Evolutionary conservation across 2,329 filamentous ascomycete species (phyloP).

Genomic region (Chaetomium globosum): DNA sequence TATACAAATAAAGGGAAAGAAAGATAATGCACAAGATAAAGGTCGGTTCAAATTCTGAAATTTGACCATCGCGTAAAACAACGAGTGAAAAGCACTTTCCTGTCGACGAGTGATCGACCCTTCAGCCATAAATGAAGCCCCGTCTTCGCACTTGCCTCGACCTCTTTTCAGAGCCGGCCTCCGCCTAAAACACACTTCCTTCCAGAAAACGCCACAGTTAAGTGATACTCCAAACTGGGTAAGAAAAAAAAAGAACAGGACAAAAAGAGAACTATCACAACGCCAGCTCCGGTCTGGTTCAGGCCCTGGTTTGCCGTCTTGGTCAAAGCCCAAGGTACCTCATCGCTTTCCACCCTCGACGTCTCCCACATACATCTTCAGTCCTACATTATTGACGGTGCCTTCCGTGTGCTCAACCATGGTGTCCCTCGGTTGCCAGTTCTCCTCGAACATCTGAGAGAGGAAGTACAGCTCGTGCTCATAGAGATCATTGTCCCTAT

Average conservation of each 20-base stretch:
- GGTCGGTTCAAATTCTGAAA: not conserved
- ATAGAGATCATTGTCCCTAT: slow-evolving; percentile 19
- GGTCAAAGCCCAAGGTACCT: not conserved
- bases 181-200: no score
- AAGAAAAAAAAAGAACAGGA: not conserved
- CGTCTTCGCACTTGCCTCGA: not conserved
- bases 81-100: not conserved
- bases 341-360: not conserved
- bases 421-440: slow-evolving; percentile 25
- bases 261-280: not conserved
- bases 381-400: not conserved
- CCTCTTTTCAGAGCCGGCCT: not conserved
- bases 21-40: not conserved
- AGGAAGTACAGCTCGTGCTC: slow-evolving; percentile 29
- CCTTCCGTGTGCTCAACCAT: slow-evolving; percentile 17
- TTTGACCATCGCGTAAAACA: not conserved
- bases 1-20: no score
- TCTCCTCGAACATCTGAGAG: slow-evolving; percentile 28
- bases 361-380: slow-evolving; percentile 8
- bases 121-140: not conserved
- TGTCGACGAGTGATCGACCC: not conserved
- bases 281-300: not conserved
- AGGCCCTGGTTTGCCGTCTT: not conserved
- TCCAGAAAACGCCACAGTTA: not conserved
- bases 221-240: no score